These are phyloP conservation scores for Porcisia deanei DNA, from an alignment of 208 protist genomes.

Conservation along the genomic window DNA sequence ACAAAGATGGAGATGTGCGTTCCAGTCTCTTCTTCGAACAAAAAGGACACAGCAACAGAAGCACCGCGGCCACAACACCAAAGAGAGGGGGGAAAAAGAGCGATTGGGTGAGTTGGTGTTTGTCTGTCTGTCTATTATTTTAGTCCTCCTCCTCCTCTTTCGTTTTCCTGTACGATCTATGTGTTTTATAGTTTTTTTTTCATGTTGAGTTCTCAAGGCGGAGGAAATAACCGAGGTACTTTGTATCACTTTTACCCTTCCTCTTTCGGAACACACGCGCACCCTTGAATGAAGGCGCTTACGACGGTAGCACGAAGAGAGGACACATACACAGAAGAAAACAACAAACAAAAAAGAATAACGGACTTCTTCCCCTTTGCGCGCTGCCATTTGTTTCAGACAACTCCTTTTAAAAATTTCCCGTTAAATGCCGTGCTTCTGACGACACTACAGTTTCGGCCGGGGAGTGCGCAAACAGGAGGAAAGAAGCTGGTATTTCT, in stretches of 20 bases:
- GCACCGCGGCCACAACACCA: neutral
- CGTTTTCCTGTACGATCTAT: slow-evolving; percentile 30
- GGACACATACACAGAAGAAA: neutral
- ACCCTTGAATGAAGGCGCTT: neutral
- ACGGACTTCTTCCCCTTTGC: neutral
- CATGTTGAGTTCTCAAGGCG: neutral
- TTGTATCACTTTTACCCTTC: neutral
- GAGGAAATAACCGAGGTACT: slow-evolving; percentile 4
- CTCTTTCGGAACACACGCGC: neutral
- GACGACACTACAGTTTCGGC: neutral
- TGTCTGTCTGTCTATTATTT: neutral
- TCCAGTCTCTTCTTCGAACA: neutral
- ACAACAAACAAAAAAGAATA: neutral
- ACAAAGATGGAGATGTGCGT: neutral
- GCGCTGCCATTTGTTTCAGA: neutral
- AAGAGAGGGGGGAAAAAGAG: neutral
- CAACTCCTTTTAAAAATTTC: neutral
- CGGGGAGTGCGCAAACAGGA: neutral
- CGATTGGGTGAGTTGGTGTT: neutral
- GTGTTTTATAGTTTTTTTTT: slow-evolving; percentile 25
- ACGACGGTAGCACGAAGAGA: neutral
- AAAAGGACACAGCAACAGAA: neutral
- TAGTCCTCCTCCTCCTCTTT: neutral
- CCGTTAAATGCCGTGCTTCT: neutral
- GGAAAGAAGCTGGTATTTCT: neutral